phyloP scores from a whole-genome alignment of 2,329 filamentous ascomycete species.

The Colletotrichum siamense region DNA sequence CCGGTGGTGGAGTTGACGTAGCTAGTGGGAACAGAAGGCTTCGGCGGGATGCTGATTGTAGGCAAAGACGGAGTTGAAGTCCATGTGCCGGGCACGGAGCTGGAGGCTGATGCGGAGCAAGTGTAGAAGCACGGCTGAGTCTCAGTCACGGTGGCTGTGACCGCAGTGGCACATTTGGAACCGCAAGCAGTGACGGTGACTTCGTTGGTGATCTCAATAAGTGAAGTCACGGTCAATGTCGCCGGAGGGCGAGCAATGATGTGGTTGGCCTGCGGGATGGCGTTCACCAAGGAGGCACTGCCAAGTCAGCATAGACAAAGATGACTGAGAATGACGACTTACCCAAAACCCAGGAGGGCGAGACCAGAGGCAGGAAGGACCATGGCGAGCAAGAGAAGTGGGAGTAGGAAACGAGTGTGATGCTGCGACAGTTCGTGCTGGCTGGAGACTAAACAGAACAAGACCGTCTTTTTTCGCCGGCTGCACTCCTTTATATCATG shows the following conservation, averaged over 20 bases:
- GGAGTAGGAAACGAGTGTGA: constrained; percentile 27
- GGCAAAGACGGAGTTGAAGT: not conserved
- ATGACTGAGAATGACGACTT: not conserved
- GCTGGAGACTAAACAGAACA: not conserved
- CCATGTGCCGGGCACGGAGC: not conserved
- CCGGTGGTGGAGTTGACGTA: not conserved
- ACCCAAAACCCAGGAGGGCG: constrained; percentile 35
- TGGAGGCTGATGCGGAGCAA: not conserved
- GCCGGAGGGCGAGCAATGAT: not conserved
- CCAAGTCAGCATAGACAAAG: not conserved
- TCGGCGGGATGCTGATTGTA: not conserved
- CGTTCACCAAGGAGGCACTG: constrained; percentile 29
- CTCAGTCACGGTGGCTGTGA: constrained; percentile 35
- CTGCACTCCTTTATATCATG: constrained; percentile 3
- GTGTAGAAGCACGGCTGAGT: constrained; percentile 32
- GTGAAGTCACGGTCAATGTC: constrained; percentile 12
- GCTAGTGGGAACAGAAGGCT: not conserved
- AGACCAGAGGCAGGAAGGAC: constrained; percentile 27
- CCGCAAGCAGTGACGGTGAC: constrained; percentile 15
- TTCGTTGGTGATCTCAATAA: not conserved
- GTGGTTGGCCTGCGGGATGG: constrained; percentile 23
- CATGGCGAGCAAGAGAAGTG: constrained; percentile 18
- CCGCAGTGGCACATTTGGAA: constrained; percentile 14
- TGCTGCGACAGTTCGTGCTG: not conserved
- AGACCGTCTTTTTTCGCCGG: constrained; percentile 9